Conservation (phyloP, 371 early-diverging fungal genomes). For the Mucor saturninus region DNA sequence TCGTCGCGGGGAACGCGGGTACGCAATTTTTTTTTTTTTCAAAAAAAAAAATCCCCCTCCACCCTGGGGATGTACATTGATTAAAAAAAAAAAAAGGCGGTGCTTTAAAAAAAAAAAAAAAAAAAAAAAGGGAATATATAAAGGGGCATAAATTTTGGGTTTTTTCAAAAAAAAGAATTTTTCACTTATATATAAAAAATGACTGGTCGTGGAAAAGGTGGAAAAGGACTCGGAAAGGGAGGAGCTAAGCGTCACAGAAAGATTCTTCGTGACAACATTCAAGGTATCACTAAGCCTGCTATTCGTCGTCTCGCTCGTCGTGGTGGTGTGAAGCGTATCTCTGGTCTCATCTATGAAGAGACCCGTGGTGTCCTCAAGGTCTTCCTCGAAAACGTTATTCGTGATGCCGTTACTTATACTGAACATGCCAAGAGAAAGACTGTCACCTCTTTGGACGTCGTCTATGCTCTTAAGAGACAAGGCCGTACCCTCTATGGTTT, state of each 20-base stretch:
- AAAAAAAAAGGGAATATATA: conserved; percentile 3
- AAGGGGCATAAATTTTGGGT: conserved; percentile 11
- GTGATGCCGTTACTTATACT: conserved; percentile 98
- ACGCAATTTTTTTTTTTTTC: background rate
- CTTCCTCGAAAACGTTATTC: conserved; percentile 98
- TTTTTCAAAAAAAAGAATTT: background rate
- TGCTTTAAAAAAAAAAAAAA: conserved; percentile 5
- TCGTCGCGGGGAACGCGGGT: too few species aligned
- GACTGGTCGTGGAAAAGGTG: conserved; percentile 97
- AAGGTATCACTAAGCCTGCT: conserved; percentile 99
- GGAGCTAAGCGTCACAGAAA: conserved; percentile 99
- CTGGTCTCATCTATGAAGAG: conserved; percentile 99
- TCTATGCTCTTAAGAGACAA: conserved; percentile 98
- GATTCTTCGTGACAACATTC: conserved; percentile 98
- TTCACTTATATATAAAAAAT: conserved; percentile 47
- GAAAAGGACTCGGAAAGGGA: conserved; percentile 97
- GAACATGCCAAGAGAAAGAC: conserved; percentile 99
- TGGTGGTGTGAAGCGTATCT: conserved; percentile 99
- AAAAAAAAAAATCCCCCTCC: background rate
- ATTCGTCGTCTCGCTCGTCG: conserved; percentile 99
- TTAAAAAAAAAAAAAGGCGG: conserved; percentile 16
- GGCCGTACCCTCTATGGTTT: conserved; percentile 92
- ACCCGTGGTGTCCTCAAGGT: conserved; percentile 96
- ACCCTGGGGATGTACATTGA: too few species aligned
- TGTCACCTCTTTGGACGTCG: conserved; percentile 82